Evolutionary conservation across 2,329 filamentous ascomycete species (phyloP).

Genomic region (Parastagonospora nodorum): DNA sequence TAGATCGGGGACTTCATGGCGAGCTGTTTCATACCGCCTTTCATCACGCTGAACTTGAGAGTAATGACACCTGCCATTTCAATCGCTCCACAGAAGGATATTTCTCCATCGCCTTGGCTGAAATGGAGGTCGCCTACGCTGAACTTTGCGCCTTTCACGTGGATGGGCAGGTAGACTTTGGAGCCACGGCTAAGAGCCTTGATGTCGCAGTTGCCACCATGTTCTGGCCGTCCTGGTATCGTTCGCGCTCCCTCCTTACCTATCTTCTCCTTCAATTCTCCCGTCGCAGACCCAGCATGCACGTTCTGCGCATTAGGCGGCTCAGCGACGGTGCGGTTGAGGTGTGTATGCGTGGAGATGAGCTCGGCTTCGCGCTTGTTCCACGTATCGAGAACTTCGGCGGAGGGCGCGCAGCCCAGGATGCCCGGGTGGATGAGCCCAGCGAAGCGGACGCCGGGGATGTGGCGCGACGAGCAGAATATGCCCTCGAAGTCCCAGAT

Average conservation of each 20-base stretch:
- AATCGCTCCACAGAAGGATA: slow-evolving; percentile 77
- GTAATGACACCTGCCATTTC: slow-evolving; percentile 94
- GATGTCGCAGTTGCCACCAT: slow-evolving; percentile 91
- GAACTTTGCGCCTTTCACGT: slow-evolving; percentile 86
- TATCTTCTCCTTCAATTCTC: slow-evolving; percentile 67
- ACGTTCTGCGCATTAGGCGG: slow-evolving; percentile 74
- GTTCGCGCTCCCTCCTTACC: slow-evolving; percentile 81
- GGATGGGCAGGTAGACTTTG: slow-evolving; percentile 86
- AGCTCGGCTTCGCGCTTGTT: slow-evolving; percentile 82
- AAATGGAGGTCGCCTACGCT: slow-evolving; percentile 89
- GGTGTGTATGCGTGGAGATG: slow-evolving; percentile 66
- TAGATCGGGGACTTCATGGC: slow-evolving; percentile 84
- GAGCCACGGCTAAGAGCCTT: slow-evolving; percentile 81
- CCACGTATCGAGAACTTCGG: slow-evolving; percentile 78
- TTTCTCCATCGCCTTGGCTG: slow-evolving; percentile 71
- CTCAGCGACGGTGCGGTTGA: slow-evolving; percentile 72
- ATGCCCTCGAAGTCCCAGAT: slow-evolving; percentile 81
- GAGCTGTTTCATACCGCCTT: slow-evolving; percentile 74
- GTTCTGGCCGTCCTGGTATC: slow-evolving; percentile 81
- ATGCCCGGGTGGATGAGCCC: slow-evolving; percentile 93
- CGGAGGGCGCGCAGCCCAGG: slow-evolving; percentile 82
- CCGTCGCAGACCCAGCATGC: slow-evolving; percentile 71
- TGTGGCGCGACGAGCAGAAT: slow-evolving; percentile 80
- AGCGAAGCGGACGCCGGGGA: slow-evolving; percentile 76
- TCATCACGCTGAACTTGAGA: slow-evolving; percentile 87